Conservation (phyloP, 73 alveolate species). For the Breviolum minutum region DNA sequence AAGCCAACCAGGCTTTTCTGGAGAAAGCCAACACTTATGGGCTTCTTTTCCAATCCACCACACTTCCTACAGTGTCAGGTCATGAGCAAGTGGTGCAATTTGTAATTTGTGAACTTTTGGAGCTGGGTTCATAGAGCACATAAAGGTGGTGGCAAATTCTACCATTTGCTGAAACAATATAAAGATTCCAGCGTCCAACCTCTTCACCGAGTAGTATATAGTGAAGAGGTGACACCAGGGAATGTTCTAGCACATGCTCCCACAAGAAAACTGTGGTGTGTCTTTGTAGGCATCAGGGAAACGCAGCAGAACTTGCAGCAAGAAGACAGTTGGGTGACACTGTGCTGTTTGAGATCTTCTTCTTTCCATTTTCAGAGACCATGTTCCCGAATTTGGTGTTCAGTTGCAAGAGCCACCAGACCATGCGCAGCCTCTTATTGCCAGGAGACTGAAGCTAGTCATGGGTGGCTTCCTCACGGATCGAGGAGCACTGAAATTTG, state of each 20-base stretch:
- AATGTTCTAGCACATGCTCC: background rate
- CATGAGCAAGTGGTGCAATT: background rate
- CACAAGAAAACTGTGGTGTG: background rate
- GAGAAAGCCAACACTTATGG: background rate
- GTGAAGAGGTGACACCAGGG: background rate
- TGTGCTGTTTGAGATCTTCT: background rate
- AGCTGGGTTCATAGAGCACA: background rate
- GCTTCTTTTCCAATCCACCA: background rate
- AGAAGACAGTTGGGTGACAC: background rate
- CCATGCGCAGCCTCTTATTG: background rate
- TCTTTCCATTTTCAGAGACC: background rate
- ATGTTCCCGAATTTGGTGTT: background rate
- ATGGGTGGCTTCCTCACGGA: background rate
- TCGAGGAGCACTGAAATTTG: background rate
- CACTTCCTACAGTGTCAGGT: background rate
- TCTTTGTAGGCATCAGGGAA: background rate
- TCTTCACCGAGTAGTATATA: background rate
- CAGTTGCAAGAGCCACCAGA: background rate
- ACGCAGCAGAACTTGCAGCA: background rate
- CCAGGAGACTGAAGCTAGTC: background rate
- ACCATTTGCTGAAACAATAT: background rate
- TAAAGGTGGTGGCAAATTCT: background rate
- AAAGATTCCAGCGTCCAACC: no score
- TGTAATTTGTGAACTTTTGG: background rate
- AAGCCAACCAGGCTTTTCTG: background rate